These are phyloP conservation scores for Speleostelium caveatum DNA, from an alignment of 78 protist genomes.

Conservation along the genomic window DNA sequence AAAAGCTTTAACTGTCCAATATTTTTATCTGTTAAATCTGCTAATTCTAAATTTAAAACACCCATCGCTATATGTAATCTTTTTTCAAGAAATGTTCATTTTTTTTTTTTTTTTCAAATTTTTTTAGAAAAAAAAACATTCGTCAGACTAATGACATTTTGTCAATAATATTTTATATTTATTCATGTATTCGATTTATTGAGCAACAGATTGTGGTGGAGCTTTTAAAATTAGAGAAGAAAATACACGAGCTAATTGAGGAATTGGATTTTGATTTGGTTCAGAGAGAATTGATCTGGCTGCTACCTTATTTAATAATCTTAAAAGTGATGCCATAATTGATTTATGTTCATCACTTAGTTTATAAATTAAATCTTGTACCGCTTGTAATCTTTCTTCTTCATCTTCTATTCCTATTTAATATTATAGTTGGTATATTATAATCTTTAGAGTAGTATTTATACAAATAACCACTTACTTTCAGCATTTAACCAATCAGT, in stretches of 20 bases:
- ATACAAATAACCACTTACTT: not conserved
- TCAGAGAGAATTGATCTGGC: not conserved
- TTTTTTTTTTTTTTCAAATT: no score
- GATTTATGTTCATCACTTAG: conserved; percentile 22
- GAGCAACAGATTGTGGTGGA: not conserved
- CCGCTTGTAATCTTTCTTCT: conserved; percentile 1
- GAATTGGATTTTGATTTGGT: conserved; percentile 11
- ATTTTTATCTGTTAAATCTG: conserved; percentile 54
- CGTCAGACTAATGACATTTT: no score
- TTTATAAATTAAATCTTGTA: not conserved
- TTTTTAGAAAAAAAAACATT: no score
- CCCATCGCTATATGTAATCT: no score
- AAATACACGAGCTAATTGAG: conserved; percentile 12
- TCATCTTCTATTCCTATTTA: conserved; percentile 10
- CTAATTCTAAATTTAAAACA: conserved; percentile 27
- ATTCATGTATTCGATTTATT: no score
- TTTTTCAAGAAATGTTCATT: no score
- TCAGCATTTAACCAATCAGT: conserved; percentile 23
- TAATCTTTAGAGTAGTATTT: not conserved
- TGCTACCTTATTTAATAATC: conserved; percentile 22
- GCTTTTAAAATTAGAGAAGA: conserved; percentile 6
- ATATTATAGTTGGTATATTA: no score
- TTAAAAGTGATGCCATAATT: conserved; percentile 16
- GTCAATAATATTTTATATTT: no score
- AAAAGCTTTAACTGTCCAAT: conserved; percentile 39